Base-by-base conservation (phyloP, 1,284 basidiomycete genomes). In the Neonothopanus nambi region DNA sequence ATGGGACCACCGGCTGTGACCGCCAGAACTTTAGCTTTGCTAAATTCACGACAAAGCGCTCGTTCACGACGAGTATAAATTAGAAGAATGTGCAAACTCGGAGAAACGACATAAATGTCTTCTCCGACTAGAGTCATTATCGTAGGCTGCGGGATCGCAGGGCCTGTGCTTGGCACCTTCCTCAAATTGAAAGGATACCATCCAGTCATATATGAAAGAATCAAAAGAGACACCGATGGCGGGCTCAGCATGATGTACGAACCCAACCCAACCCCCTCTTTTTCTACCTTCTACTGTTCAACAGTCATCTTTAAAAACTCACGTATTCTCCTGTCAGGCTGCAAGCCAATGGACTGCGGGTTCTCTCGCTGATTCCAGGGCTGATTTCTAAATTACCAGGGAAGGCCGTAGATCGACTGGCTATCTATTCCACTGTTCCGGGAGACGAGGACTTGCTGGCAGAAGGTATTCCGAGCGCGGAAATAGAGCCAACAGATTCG, bases 121-220 rank as follows among this genome's bases (percentile, higher is more conserved):
- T 28, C 26, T 20, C 20, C 48, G 8, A 52, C 66, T 13, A 71
- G 66, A 56, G 68, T 76, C 20, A 72, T 76, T 54, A 67, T 77
- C 56, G 65, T 70, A 15, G 76, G 75, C 13, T 68, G 65, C n/a
- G 77, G 76, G 6, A 72, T 78, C 35, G 75, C 72, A 6, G 77
- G 76, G 11, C 74, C 76, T n/a, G 67, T 76, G 1, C 70, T 78
- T n/a, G 76, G 72, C 3, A 66, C 73, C 24, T 65, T 76, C 42
- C 68, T 79, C 42, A 74, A 76, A 56, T 58, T 59, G 20, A 71
- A 71, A 51, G 76, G 76, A 3, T 78, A 75, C 57, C 61, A 69
- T 1, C 73, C 74, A 0, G 61, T 74, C 50, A 58, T 78, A 8
- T 79, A 76, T 57, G 77, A 79, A 56, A 67, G 73, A 50, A 60